phyloP scores from a whole-genome alignment of 306 rosid genomes.

The Biancaea sappan region DNA sequence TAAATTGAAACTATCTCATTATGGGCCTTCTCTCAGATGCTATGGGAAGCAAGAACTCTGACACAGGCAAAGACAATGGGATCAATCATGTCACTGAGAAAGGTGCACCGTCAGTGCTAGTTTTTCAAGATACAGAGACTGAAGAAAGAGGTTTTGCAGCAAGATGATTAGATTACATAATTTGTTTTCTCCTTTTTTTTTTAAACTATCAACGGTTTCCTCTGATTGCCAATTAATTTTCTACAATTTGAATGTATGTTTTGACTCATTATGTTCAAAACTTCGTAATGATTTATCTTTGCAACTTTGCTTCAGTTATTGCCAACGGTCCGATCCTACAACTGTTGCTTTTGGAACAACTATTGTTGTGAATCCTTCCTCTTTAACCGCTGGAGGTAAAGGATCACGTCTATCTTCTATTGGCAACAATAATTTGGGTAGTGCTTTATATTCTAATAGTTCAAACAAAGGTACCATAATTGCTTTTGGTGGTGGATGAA shows the following conservation, averaged over 20 bases:
- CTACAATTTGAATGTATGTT: constrained; percentile 27
- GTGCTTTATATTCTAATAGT: constrained; percentile 44
- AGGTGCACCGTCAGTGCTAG: constrained; percentile 45
- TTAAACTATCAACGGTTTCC: neutral
- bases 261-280: constrained; percentile 20
- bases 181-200: constrained; percentile 3
- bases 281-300: constrained; percentile 32
- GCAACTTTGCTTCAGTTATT: constrained; percentile 58
- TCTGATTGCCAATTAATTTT: neutral
- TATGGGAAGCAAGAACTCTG: constrained; percentile 66
- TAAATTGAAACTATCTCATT: constrained; percentile 31
- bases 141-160: constrained; percentile 59
- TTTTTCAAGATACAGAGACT: constrained; percentile 59
- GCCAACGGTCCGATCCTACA: constrained; percentile 63
- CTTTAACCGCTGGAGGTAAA: constrained; percentile 45
- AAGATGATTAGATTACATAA: constrained; percentile 48
- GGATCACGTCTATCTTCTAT: constrained; percentile 51
- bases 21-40: constrained; percentile 59
- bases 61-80: constrained; percentile 71
- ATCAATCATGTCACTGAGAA: constrained; percentile 64
- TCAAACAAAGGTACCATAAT: constrained; percentile 42
- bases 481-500: constrained; percentile 46
- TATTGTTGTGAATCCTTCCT: constrained; percentile 43
- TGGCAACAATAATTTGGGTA: constrained; percentile 45
- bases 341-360: constrained; percentile 51